A percentile compares a stretch with the other conserved stretches of the same genome.
Evolutionary conservation across 768 basidiomycete species (phyloP).

Genomic region (Boletus vermiculosoides): DNA sequence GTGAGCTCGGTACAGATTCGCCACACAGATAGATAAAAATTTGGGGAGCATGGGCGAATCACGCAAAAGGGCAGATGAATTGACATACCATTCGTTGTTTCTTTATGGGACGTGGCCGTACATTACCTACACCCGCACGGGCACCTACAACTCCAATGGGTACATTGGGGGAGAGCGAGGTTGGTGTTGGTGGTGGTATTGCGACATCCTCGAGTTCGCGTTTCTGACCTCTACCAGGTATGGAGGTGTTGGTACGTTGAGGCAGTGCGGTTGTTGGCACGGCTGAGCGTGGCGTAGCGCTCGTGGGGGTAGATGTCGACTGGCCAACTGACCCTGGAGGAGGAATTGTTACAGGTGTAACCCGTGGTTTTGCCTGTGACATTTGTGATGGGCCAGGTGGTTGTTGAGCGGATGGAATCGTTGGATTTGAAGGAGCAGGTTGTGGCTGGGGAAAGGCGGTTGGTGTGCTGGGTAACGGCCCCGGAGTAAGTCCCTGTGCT

Average conservation of each 20-base stretch:
- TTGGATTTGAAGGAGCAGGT: slow-evolving; percentile 24
- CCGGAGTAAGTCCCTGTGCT: slow-evolving; percentile 30
- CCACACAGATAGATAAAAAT: not conserved
- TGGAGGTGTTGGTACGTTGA: slow-evolving; percentile 15
- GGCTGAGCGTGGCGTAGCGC: slow-evolving; percentile 32
- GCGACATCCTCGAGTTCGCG: slow-evolving; percentile 31
- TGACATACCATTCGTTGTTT: slow-evolving; percentile 68
- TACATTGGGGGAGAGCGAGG: slow-evolving; percentile 22
- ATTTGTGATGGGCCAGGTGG: slow-evolving; percentile 17
- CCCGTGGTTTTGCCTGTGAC: slow-evolving; percentile 27
- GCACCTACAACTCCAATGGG: slow-evolving; percentile 43
- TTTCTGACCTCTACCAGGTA: slow-evolving; percentile 33
- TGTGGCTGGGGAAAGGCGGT: slow-evolving; percentile 36
- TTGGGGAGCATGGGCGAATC: not conserved
- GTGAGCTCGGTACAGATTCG: slow-evolving; percentile 9
- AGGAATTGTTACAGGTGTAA: slow-evolving; percentile 34
- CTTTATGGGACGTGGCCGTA: slow-evolving; percentile 68
- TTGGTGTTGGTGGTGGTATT: slow-evolving; percentile 24
- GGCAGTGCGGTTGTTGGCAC: slow-evolving; percentile 26
- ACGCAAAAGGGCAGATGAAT: not conserved
- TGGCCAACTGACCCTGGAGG: slow-evolving; percentile 25
- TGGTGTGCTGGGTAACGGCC: slow-evolving; percentile 24
- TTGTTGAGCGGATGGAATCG: slow-evolving; percentile 24
- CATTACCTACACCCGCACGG: slow-evolving; percentile 56
- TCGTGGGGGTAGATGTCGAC: slow-evolving; percentile 34